Conservation (phyloP, 208 protist genomes). For the Trypanosoma avium region DNA sequence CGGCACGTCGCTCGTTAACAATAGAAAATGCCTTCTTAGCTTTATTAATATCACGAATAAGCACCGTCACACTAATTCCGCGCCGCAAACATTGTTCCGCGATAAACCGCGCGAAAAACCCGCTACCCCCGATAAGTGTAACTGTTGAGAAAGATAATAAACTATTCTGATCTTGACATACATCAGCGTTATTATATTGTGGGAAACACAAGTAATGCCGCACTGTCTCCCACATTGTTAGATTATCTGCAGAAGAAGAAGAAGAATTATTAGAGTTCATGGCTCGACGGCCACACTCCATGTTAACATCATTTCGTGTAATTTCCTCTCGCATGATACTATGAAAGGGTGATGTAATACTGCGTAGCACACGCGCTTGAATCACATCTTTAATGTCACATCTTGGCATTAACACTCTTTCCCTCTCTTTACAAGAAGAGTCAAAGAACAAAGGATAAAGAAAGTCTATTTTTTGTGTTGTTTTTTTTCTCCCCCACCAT, state of each 20-base stretch:
- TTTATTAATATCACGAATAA: constrained; percentile 44
- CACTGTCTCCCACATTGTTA: constrained; percentile 3
- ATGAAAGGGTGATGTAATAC: constrained; percentile 47
- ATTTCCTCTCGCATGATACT: constrained; percentile 73
- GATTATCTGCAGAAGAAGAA: background rate
- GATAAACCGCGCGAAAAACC: constrained; percentile 57
- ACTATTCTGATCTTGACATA: constrained; percentile 8
- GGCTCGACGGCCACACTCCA: background rate
- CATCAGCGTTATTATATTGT: constrained; percentile 29
- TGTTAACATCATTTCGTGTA: constrained; percentile 35
- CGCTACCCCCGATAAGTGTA: constrained; percentile 50
- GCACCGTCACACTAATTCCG: constrained; percentile 62
- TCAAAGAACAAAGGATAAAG: too few species aligned
- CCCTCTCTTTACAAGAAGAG: too few species aligned
- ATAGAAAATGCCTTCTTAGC: constrained; percentile 46
- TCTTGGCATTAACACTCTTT: background rate
- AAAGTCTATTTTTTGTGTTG: too few species aligned
- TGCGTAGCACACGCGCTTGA: constrained; percentile 39
- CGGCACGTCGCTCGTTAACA: constrained; percentile 34
- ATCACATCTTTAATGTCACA: constrained; percentile 30
- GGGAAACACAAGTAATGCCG: constrained; percentile 43
- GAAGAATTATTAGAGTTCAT: background rate
- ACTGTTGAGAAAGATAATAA: constrained; percentile 25
- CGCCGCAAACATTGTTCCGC: constrained; percentile 67
- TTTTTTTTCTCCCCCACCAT: too few species aligned